Base-by-base conservation (phyloP, 306 rosid genomes). In the Vigna unguiculata region DNA sequence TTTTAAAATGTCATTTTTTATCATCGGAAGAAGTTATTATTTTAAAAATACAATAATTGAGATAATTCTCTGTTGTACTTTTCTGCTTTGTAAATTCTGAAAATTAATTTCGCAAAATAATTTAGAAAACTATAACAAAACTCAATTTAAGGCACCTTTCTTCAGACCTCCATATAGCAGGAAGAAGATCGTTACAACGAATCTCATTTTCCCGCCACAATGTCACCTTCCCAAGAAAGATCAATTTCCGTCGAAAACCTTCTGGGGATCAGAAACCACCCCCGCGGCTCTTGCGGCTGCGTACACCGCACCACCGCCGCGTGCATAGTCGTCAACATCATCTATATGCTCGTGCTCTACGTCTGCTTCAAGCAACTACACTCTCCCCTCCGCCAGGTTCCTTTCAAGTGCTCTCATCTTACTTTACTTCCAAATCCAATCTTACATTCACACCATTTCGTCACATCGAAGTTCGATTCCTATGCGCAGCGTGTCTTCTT, bases 201-300 rank as follows among this genome's bases (percentile, higher is more conserved):
- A 32, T 59, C 66, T 12, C 57, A 14, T 64, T 65, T 66, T 65
- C 80, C 80, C 80, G 74, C 80, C 67, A 15, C 15, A 47, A 46
- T 60, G 69, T 3, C 38, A 49, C n/a, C 51, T 63, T 34, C 14
- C 28, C 63, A 43, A 62, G 72, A 54, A 67, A 53, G 55, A 2
- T n/a, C 41, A 21, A 7, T 10, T 30, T 12, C 14, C 0, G 6
- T 47, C 7, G 7, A 7, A 47, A 47, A 14, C 52, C 15, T 47
- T 43, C 16, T 16, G 53, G 19, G 2, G 53, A 3, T 16, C 53
- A n/a, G 53, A 19, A 48, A 16, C 8, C 51, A 19, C 20, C 41
- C 72, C 32, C 65, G 79, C 7, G 3, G 58, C 52, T 16, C 38
- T 62, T 20, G 10, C 8, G 34, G 53, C 20, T 66, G 3, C 67